Base-by-base conservation (phyloP, 2,329 filamentous ascomycete genomes). In the Fusarium coicis region DNA sequence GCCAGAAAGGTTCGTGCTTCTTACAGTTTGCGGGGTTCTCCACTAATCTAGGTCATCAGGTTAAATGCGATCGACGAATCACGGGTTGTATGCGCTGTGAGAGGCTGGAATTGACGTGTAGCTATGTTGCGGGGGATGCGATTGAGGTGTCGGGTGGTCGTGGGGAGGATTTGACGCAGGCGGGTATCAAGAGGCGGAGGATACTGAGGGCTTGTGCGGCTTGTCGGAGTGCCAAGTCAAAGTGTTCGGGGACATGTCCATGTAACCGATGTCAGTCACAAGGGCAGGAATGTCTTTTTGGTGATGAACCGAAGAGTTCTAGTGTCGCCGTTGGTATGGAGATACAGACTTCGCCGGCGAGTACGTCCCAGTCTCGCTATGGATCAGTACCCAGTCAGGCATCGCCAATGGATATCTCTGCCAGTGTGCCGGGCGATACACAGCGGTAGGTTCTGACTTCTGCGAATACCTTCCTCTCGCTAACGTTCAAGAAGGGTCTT, bases 161-260 rank as follows among this genome's bases (percentile, higher is more conserved):
- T 26, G 30, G 53, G 5, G 43, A 68, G 3, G 64, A 69, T 0
- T 59, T 79, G 34, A 80, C 78, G 0, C 72, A 80, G 37, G 78
- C 79, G 3, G 79, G 79, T 2, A 79, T 74, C 36, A 78, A 77
- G 64, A 68, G 79, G 7, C 70, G 77, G 3, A 69, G 79, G 0
- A 73, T 73, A 2, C 63, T 67, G 1, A 65, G 65, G 12, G 82
- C 82, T 10, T 83, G 82, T 59, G 63, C 74, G 6, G 57, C 72
- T n/a, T 84, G 82, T 68, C 77, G 82, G 7, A 71, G 66, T 40
- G 76, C 79, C 18, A 84, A 84, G 59, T 76, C 79, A 1, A 82
- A 80, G 39, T 84, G 82, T 60, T 81, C 78, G 1, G 82, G 82
- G 2, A 72, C 50, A 2, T 55, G 72, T 15, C 81, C 81, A 12